These are phyloP conservation scores for Cenococcum geophilum DNA, from an alignment of 495 filamentous ascomycete genomes.

Conservation along the genomic window DNA sequence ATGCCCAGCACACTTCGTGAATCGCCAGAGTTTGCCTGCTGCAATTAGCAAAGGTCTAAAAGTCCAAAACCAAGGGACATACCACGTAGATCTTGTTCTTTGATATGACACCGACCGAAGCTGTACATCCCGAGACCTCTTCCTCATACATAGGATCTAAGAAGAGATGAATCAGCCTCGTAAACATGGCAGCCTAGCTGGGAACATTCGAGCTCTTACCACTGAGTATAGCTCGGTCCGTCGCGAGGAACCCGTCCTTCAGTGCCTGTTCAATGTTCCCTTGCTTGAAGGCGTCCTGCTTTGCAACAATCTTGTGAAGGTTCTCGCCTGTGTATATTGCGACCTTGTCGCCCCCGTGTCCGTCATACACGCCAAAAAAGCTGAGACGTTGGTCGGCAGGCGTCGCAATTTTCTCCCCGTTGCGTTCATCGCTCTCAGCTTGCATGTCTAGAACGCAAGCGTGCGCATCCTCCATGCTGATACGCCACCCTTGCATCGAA, in stretches of 20 bases:
- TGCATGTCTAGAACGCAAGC: slow-evolving; percentile 82
- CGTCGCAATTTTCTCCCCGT: slow-evolving; percentile 44
- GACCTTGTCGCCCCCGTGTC: slow-evolving; percentile 95
- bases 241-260: slow-evolving; percentile 95
- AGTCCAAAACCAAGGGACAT: slow-evolving; percentile 39
- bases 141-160: slow-evolving; percentile 93
- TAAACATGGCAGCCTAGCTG: background rate
- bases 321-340: slow-evolving; percentile 88
- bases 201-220: slow-evolving; percentile 50
- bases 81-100: slow-evolving; percentile 93
- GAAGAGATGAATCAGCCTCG: slow-evolving; percentile 26
- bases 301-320: slow-evolving; percentile 87
- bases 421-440: slow-evolving; percentile 51
- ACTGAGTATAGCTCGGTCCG: slow-evolving; percentile 89
- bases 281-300: slow-evolving; percentile 85
- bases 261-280: slow-evolving; percentile 91
- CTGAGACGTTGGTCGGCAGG: slow-evolving; percentile 64
- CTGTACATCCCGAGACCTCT: slow-evolving; percentile 96
- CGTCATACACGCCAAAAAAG: slow-evolving; percentile 98
- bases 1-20: slow-evolving; percentile 90
- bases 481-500: slow-evolving; percentile 99
- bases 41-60: slow-evolving; percentile 23
- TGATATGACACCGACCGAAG: slow-evolving; percentile 80
- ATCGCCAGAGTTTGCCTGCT: slow-evolving; percentile 93
- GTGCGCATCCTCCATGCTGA: slow-evolving; percentile 98